A percentile compares a stretch with the other conserved stretches of the same genome.
These are phyloP conservation scores for Bretschneidera sinensis DNA, from an alignment of 345 rosid genomes.

Conservation along the genomic window DNA sequence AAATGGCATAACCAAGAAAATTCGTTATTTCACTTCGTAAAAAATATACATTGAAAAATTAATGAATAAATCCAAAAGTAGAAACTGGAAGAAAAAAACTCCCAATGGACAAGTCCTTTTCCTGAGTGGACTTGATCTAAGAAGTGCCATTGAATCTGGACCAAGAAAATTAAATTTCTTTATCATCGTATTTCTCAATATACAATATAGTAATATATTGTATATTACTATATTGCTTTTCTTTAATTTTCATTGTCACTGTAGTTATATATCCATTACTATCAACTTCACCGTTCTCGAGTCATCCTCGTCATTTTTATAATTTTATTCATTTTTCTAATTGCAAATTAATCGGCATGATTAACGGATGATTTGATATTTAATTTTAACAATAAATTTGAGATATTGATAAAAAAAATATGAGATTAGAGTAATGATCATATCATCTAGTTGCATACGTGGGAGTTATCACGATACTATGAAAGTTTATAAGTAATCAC, in stretches of 20 bases:
- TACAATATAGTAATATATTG: too few species aligned
- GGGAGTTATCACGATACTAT: too few species aligned
- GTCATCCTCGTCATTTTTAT: not conserved
- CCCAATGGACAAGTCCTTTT: slow-evolving; percentile 13
- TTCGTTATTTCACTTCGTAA: not conserved
- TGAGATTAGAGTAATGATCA: too few species aligned
- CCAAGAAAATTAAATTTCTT: slow-evolving; percentile 11
- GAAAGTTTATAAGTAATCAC: too few species aligned
- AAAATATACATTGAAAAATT: not conserved
- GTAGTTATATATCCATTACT: slow-evolving; percentile 10
- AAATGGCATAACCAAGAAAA: not conserved
- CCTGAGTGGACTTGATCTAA: slow-evolving; percentile 20
- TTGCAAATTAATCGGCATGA: too few species aligned
- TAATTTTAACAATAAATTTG: too few species aligned
- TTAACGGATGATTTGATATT: too few species aligned
- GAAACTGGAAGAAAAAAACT: not conserved
- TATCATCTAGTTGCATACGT: too few species aligned
- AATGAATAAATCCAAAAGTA: slow-evolving; percentile 1
- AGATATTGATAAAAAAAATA: too few species aligned
- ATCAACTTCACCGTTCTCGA: slow-evolving; percentile 10
- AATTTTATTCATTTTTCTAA: not conserved
- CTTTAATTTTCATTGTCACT: not conserved
- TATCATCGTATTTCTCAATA: too few species aligned
- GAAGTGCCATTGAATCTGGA: slow-evolving; percentile 43
- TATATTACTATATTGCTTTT: too few species aligned